phyloP scores from a whole-genome alignment of 352 stramenopile genomes.

The Phytophthora lateralis region DNA sequence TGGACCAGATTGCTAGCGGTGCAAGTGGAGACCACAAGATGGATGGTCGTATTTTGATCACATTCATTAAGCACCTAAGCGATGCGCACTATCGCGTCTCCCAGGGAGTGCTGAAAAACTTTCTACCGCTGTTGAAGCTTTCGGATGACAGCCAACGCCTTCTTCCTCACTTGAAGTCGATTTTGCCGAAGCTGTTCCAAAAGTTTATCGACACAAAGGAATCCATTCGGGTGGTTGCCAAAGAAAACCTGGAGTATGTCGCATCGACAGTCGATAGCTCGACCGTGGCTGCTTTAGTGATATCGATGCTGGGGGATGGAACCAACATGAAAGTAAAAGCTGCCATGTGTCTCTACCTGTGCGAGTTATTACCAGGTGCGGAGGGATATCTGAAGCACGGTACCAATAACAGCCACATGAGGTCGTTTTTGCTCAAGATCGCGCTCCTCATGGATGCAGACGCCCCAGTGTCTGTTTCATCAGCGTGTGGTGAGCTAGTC shows the following conservation, averaged over 20 bases:
- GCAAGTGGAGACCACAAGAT: conserved; percentile 40
- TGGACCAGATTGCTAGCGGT: conserved; percentile 12
- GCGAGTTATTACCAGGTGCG: conserved; percentile 54
- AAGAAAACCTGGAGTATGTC: conserved; percentile 69
- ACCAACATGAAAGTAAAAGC: conserved; percentile 83
- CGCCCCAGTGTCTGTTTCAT: conserved; percentile 58
- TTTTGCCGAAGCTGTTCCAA: conserved; percentile 74
- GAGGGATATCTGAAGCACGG: conserved; percentile 67
- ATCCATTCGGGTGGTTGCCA: conserved; percentile 48
- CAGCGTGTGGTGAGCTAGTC: conserved; percentile 64
- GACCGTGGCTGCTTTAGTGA: conserved; percentile 48
- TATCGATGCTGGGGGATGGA: conserved; percentile 71
- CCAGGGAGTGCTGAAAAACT: conserved; percentile 64
- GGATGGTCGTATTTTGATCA: conserved; percentile 58
- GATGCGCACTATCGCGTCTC: conserved; percentile 81
- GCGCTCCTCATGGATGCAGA: conserved; percentile 71
- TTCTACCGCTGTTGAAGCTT: conserved; percentile 60
- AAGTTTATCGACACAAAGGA: conserved; percentile 84
- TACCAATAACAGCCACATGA: conserved; percentile 70
- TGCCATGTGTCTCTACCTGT: conserved; percentile 71
- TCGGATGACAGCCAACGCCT: conserved; percentile 46
- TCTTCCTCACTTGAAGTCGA: conserved; percentile 51
- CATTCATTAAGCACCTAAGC: conserved; percentile 67
- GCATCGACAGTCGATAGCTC: conserved; percentile 52
- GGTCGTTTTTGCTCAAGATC: conserved; percentile 70